These are phyloP conservation scores for Cladosporium sp. DNA, from an alignment of 2,329 filamentous ascomycete species.

Conservation along the genomic window DNA sequence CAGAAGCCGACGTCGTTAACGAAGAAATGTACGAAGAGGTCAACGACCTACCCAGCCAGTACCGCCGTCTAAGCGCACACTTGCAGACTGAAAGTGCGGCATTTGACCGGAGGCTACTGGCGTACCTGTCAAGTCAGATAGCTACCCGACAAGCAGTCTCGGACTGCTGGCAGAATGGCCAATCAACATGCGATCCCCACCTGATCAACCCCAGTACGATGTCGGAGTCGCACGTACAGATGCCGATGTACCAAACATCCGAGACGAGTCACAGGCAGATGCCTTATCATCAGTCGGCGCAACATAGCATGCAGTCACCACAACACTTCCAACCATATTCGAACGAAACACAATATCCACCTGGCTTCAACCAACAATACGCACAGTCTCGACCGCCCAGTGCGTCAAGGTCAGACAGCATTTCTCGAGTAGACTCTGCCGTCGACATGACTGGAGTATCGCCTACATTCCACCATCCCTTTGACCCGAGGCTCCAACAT, in stretches of 20 bases:
- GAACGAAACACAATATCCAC: background rate
- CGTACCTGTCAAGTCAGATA: slow-evolving; percentile 54
- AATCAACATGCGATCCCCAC: slow-evolving; percentile 31
- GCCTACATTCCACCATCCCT: background rate
- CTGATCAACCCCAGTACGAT: background rate
- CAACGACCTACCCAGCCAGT: slow-evolving; percentile 67
- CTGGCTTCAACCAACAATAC: background rate
- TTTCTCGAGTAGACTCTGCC: slow-evolving; percentile 16
- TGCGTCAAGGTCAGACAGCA: background rate
- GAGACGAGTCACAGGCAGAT: background rate
- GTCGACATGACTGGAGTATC: background rate
- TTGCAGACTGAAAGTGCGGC: slow-evolving; percentile 57
- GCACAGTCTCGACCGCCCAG: background rate
- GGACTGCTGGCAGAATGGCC: slow-evolving; percentile 19
- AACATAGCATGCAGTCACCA: background rate
- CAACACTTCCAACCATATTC: background rate
- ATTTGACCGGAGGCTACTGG: slow-evolving; percentile 59
- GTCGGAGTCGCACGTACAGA: background rate
- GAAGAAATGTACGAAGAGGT: slow-evolving; percentile 97
- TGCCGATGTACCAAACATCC: no score
- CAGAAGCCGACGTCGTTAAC: slow-evolving; percentile 78
- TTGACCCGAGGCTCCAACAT: background rate
- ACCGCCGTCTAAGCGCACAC: slow-evolving; percentile 58
- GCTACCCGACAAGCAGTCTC: slow-evolving; percentile 47
- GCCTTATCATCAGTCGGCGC: background rate